Percentiles rank a stretch among this genome's conserved stretches.
phyloP scores from a whole-genome alignment of 139 green algal genomes.

The Chlamydomonas sp. region DNA sequence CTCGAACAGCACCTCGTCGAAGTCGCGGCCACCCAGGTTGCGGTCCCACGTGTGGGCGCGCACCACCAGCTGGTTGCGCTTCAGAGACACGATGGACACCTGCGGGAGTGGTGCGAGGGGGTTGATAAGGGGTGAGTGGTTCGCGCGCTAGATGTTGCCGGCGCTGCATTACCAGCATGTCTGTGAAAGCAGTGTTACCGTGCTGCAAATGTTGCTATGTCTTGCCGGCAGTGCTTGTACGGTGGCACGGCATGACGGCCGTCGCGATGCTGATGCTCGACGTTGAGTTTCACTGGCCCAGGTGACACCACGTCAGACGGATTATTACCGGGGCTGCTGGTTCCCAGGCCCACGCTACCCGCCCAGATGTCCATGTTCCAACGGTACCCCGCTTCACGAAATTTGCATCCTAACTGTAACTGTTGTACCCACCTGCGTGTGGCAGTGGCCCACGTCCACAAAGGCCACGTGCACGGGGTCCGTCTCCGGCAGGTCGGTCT shows the following conservation, averaged over 20 bases:
- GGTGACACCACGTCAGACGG: no score
- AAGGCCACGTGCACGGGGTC: slow-evolving; percentile 93
- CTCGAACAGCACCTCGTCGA: slow-evolving; percentile 83
- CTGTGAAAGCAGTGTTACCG: no score
- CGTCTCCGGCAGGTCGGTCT: slow-evolving; percentile 94
- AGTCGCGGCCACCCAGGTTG: slow-evolving; percentile 80
- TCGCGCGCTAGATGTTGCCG: no score
- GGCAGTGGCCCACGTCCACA: slow-evolving; percentile 93
- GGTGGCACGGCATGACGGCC: no score
- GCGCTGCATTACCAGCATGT: no score
- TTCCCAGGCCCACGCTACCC: background rate
- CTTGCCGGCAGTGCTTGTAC: no score
- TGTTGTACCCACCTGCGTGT: slow-evolving; percentile 79
- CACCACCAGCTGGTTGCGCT: slow-evolving; percentile 89
- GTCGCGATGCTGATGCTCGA: no score
- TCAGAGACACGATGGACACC: slow-evolving; percentile 93
- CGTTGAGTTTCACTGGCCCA: no score
- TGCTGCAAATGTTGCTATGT: no score
- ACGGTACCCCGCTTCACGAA: background rate
- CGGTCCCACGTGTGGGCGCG: slow-evolving; percentile 91
- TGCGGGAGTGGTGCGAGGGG: slow-evolving; percentile 39
- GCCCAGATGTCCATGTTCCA: background rate
- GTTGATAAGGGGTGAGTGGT: no score
- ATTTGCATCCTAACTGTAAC: background rate
- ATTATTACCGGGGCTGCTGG: no score